These are phyloP conservation scores for Malus sieversii DNA, from an alignment of 306 rosid genomes.

Conservation along the genomic window DNA sequence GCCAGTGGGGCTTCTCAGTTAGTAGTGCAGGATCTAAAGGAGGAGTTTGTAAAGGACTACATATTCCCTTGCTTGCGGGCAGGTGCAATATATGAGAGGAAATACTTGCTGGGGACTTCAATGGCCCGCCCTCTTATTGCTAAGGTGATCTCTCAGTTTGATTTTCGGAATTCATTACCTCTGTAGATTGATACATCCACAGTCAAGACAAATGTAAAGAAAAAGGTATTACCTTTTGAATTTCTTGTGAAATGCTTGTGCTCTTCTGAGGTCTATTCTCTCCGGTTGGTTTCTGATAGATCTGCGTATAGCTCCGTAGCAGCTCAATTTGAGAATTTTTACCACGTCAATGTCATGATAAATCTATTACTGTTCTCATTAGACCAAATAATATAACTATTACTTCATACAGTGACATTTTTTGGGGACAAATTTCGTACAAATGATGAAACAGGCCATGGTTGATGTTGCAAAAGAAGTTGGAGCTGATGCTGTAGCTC, in stretches of 20 bases:
- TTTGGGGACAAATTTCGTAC: neutral
- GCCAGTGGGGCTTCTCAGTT: slow-evolving; percentile 92
- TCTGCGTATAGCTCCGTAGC: neutral
- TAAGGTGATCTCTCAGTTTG: slow-evolving; percentile 26
- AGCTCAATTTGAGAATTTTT: neutral
- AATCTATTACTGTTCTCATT: neutral
- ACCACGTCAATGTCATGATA: neutral
- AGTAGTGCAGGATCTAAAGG: slow-evolving; percentile 78
- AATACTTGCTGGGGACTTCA: slow-evolving; percentile 92
- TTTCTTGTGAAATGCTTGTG: neutral
- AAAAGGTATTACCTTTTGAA: neutral
- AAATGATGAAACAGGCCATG: slow-evolving; percentile 58
- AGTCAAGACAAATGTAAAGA: neutral
- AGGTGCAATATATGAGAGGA: slow-evolving; percentile 91
- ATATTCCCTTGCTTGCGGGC: slow-evolving; percentile 89
- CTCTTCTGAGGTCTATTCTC: neutral
- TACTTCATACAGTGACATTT: neutral
- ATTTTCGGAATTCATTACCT: neutral
- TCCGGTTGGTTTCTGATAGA: neutral
- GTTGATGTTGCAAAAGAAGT: slow-evolving; percentile 89
- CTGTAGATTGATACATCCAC: neutral
- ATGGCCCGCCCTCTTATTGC: slow-evolving; percentile 98
- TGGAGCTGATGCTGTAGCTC: slow-evolving; percentile 98
- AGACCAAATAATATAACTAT: neutral
- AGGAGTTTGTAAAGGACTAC: slow-evolving; percentile 77